Evolutionary conservation across 345 rosid genomes (phyloP).

Genomic region (Ricinus communis): DNA sequence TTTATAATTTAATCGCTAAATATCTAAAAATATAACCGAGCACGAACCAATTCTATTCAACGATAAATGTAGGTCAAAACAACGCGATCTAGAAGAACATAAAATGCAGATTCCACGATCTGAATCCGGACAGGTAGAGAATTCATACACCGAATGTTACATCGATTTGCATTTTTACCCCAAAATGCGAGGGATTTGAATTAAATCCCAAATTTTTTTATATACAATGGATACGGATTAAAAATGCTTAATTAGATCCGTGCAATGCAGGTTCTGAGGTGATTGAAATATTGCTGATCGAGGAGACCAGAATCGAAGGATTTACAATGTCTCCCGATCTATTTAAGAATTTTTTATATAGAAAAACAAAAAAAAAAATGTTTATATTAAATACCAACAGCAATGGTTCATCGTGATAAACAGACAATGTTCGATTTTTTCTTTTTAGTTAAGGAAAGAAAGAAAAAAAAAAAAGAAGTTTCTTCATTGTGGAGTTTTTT

Average conservation of each 20-base stretch:
- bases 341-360: too few species aligned
- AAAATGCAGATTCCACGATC: neutral
- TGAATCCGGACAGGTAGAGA: too few species aligned
- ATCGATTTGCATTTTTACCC: neutral
- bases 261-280: constrained; percentile 15
- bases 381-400: neutral
- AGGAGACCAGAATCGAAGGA: constrained; percentile 17
- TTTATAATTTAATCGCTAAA: neutral
- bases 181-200: neutral
- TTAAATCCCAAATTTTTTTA: neutral
- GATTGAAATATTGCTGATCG: too few species aligned
- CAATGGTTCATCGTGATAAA: neutral
- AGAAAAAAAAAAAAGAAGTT: too few species aligned
- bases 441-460: too few species aligned
- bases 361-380: neutral
- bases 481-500: too few species aligned
- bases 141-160: neutral
- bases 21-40: neutral
- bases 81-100: neutral
- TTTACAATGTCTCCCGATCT: constrained; percentile 17
- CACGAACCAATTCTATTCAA: neutral
- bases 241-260: constrained; percentile 12
- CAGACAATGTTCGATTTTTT: neutral
- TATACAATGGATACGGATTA: too few species aligned
- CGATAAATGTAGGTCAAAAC: neutral